A percentile compares a stretch with the other conserved stretches of the same genome.
These are phyloP conservation scores for Diospyros lotus DNA, from an alignment of 148 eudicot species.

Conservation along the genomic window DNA sequence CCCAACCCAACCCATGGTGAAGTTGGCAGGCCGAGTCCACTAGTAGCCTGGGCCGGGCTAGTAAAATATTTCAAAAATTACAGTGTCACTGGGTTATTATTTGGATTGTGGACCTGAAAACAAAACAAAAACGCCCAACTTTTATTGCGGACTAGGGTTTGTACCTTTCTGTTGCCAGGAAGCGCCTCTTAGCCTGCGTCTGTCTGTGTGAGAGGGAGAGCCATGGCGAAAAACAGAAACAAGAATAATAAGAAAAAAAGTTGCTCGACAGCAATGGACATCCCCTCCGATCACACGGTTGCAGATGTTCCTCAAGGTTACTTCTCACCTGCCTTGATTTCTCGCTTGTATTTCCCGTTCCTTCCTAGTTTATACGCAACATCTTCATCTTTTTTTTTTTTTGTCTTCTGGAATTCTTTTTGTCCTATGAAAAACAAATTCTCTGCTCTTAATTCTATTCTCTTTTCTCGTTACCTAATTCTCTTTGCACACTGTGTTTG, in stretches of 20 bases:
- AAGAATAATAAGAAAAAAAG: conserved; percentile 37
- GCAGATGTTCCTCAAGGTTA: conserved; percentile 43
- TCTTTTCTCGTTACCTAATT: not conserved
- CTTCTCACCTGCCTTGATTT: not conserved
- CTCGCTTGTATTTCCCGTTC: not conserved
- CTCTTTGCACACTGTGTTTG: not conserved
- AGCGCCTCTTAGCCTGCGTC: too few species aligned
- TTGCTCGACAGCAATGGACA: conserved; percentile 42
- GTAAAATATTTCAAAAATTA: too few species aligned
- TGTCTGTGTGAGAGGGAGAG: not conserved
- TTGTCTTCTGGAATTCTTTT: not conserved
- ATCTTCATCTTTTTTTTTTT: not conserved
- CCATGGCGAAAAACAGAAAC: conserved; percentile 73
- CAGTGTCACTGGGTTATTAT: too few species aligned
- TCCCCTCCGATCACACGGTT: conserved; percentile 18
- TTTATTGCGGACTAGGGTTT: too few species aligned
- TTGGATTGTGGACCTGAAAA: too few species aligned
- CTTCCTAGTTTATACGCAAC: conserved; percentile 1
- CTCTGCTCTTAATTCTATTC: not conserved
- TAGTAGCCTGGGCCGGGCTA: too few species aligned
- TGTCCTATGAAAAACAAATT: not conserved
- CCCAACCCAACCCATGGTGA: too few species aligned
- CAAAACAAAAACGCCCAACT: too few species aligned
- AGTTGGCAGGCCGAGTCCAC: too few species aligned
- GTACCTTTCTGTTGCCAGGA: too few species aligned